Base-by-base conservation (phyloP, 225 moss, liverwort and hornwort genomes). In the Asterella californica region DNA sequence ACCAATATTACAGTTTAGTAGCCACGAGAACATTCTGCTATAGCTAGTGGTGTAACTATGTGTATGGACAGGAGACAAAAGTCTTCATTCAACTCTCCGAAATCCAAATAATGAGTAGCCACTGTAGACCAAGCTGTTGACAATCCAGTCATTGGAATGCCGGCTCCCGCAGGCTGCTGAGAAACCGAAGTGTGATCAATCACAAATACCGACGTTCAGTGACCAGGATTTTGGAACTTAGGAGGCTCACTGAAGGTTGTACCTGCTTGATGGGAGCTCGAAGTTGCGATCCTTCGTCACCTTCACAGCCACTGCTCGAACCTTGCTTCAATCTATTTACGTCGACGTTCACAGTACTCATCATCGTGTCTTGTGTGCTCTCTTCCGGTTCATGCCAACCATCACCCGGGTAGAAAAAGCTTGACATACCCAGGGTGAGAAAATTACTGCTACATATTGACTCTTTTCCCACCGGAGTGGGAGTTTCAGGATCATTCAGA, bases 341-440 rank as follows among this genome's bases (percentile, higher is more conserved):
- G 63, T 83, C 81, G 50, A 15, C 27, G 81, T 79, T 82, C 64
- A 66, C n/a, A n/a, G n/a, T 76, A 48, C 59, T 78, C 79, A 83
- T 83, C 37, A 67, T 79, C 5, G 81, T 86, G 79, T 86, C 83
- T 36, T 83, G 86, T 2, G 79, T 81, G 75, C 86, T 81, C 55
- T 83, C 86, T 48, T 83, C 86, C 15, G 76, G 48, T 76, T 83
- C 86, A 70, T 24, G 79, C 73, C 76, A 86, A 38, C 70, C 81
- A 33, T 76, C 70, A 32, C 72, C 81, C 6, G 76, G 30, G 82
- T 79, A 76, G 54, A 79, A 81, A 17, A 83, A 76, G 71, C 50
- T 82, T 9, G 86, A 79, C n/a, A 84, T 66, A 52, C 87, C 87
- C 27, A 87, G 78, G 0, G 82, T 84, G 61, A 87, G 87, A 37